Percentiles rank a stretch among this genome's conserved stretches.
phyloP scores from a whole-genome alignment of 139 green algal genomes.

The Astrephomene gubernaculifera region DNA sequence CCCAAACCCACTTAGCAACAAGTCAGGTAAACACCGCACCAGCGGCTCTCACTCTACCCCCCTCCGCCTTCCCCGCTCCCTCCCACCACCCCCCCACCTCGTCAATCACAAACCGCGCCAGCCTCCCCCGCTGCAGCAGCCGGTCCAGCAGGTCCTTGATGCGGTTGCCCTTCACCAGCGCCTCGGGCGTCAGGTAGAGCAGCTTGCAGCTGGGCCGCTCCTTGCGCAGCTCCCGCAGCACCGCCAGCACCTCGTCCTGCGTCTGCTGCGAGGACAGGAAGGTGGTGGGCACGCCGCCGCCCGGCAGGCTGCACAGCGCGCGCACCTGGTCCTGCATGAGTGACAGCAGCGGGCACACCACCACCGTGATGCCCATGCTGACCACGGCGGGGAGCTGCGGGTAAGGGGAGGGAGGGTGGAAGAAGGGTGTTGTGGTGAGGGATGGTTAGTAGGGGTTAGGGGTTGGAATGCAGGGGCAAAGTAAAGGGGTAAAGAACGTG shows the following conservation, averaged over 20 bases:
- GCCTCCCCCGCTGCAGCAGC: constrained; percentile 59
- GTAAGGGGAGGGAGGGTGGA: too few relatives aligned
- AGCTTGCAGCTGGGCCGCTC: constrained; percentile 71
- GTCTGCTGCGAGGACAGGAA: constrained; percentile 39
- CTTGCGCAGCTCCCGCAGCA: constrained; percentile 83
- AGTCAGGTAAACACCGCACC: too few relatives aligned
- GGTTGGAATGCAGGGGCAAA: too few relatives aligned
- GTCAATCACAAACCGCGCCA: constrained; percentile 88
- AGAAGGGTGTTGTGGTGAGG: too few relatives aligned
- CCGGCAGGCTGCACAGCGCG: constrained; percentile 18
- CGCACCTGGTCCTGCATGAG: constrained; percentile 96
- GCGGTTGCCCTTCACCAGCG: constrained; percentile 74
- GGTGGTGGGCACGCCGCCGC: constrained; percentile 37
- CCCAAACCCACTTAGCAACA: too few relatives aligned
- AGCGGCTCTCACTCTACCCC: too few relatives aligned
- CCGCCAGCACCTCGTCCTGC: constrained; percentile 41
- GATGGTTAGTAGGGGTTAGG: too few relatives aligned
- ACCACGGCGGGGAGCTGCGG: constrained; percentile 86
- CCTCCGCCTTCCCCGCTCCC: too few relatives aligned
- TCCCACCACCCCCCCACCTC: constrained; percentile 64
- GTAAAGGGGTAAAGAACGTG: too few relatives aligned
- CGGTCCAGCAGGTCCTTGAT: constrained; percentile 67
- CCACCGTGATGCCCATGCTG: constrained; percentile 83
- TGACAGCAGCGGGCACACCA: constrained; percentile 95
- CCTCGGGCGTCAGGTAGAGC: constrained; percentile 95